Evolutionary conservation across 371 early-diverging fungal species (phyloP).

Genomic region (Polyrhizophydium stewartii): DNA sequence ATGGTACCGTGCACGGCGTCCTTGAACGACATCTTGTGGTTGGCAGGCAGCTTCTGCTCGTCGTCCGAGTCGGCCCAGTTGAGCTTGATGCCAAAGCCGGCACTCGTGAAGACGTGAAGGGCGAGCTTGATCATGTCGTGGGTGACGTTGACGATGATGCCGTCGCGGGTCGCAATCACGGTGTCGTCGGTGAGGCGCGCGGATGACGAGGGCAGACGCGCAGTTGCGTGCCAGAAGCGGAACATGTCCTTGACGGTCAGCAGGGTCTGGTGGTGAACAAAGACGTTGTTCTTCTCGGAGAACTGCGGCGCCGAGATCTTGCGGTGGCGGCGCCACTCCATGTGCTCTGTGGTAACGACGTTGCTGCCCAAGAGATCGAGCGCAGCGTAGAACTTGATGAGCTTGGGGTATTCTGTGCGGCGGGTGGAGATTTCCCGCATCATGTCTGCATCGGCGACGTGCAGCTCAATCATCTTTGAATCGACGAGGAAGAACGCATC

Average conservation of each 20-base stretch:
- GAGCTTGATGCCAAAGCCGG: slow-evolving; percentile 18
- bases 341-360: slow-evolving; percentile 21
- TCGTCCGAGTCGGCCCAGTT: slow-evolving; percentile 8
- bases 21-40: slow-evolving; percentile 11
- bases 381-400: neutral
- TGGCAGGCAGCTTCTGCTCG: neutral
- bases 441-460: neutral
- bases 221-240: slow-evolving; percentile 12
- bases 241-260: slow-evolving; percentile 16
- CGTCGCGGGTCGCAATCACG: neutral
- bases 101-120: slow-evolving; percentile 19
- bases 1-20: slow-evolving; percentile 10
- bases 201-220: neutral
- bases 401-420: neutral
- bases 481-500: too few relatives aligned
- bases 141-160: slow-evolving; percentile 6
- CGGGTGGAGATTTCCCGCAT: neutral
- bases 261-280: slow-evolving; percentile 17
- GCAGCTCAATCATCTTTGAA: too few relatives aligned
- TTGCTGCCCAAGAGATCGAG: slow-evolving; percentile 9
- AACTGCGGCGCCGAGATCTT: slow-evolving; percentile 26
- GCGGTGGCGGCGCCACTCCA: slow-evolving; percentile 25
- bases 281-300: slow-evolving; percentile 22
- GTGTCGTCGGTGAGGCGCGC: neutral
- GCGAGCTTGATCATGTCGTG: slow-evolving; percentile 22